Conservation (phyloP, 2,329 filamentous ascomycete genomes). For the Cladophialophora psammophila region DNA sequence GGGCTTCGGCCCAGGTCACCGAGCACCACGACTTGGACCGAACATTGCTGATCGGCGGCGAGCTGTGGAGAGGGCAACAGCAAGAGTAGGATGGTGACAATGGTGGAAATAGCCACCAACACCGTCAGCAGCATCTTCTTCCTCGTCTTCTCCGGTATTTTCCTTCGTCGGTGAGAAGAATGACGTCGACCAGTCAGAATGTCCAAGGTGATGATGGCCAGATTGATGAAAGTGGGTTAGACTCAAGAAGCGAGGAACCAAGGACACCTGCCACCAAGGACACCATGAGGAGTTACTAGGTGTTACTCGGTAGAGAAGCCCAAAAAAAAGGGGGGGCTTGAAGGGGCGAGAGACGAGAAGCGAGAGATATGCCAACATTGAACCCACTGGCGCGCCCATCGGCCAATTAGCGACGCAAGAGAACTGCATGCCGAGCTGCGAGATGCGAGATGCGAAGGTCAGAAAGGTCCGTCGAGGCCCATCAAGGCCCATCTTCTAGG, state of each 20-base stretch:
- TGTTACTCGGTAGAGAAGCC: neutral
- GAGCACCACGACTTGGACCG: constrained; percentile 84
- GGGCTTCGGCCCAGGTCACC: constrained; percentile 96
- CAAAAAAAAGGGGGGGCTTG: neutral
- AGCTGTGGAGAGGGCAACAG: constrained; percentile 57
- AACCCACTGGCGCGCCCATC: neutral
- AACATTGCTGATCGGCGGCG: constrained; percentile 49
- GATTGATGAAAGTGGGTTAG: constrained; percentile 1
- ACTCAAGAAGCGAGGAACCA: neutral
- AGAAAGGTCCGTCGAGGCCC: neutral
- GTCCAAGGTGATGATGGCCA: neutral
- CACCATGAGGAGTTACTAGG: too few relatives aligned
- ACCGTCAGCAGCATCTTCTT: constrained; percentile 45
- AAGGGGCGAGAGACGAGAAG: too few relatives aligned
- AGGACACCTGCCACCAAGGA: too few relatives aligned
- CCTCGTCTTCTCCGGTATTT: too few relatives aligned
- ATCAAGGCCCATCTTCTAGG: too few relatives aligned
- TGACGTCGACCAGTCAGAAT: constrained; percentile 17
- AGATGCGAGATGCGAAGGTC: neutral
- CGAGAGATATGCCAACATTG: neutral
- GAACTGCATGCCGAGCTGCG: constrained; percentile 12
- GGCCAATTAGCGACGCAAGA: constrained; percentile 1
- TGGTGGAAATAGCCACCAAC: constrained; percentile 50
- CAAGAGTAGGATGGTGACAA: constrained; percentile 60
- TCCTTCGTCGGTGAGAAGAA: neutral